phyloP scores from a whole-genome alignment of 2,329 filamentous ascomycete species.

The Fusarium neocosmosporiellum region DNA sequence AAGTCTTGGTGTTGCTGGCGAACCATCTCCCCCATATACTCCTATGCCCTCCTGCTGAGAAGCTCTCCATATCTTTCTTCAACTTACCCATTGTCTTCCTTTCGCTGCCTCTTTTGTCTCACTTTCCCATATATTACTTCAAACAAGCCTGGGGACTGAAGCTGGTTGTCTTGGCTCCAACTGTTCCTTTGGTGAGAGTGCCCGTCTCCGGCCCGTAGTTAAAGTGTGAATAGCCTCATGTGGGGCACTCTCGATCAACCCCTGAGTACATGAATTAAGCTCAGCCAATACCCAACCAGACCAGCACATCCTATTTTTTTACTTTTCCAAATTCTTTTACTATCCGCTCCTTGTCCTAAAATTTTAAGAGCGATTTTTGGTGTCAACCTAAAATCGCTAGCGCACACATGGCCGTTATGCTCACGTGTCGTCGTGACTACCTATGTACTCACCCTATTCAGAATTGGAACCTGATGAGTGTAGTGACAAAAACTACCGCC shows the following conservation, averaged over 20 bases:
- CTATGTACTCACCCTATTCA: background rate
- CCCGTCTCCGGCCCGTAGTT: background rate
- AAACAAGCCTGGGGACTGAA: background rate
- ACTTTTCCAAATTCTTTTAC: background rate
- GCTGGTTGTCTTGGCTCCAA: background rate
- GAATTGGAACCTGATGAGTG: background rate
- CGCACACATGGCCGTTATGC: background rate
- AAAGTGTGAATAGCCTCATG: constrained; percentile 1
- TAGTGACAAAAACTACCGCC: background rate
- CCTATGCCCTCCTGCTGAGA: background rate
- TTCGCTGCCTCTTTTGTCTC: background rate
- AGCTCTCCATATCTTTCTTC: background rate
- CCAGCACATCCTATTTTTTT: background rate
- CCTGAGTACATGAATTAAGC: background rate
- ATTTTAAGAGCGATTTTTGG: background rate
- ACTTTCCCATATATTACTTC: background rate
- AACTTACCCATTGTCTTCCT: background rate
- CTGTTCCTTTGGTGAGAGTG: background rate
- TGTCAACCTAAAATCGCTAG: background rate
- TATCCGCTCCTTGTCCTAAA: background rate
- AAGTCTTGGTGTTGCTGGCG: background rate
- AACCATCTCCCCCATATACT: background rate
- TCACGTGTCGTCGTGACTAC: background rate
- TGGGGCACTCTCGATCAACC: background rate
- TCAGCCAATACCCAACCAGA: background rate